Conservation (phyloP, 352 stramenopile genomes). For the Thraustotheca clavata region DNA sequence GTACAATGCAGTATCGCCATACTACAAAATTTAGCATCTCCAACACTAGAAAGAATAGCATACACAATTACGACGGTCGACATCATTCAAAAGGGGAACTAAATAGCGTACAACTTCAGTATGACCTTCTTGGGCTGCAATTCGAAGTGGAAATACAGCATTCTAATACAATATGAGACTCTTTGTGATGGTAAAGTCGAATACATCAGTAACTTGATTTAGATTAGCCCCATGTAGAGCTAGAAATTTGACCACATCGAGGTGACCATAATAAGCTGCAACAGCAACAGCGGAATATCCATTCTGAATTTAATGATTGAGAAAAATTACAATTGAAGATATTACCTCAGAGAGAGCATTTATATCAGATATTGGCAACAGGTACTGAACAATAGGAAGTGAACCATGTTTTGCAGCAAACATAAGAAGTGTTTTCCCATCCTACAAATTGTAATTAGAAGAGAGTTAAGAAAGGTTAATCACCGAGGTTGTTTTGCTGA, state of each 20-base stretch:
- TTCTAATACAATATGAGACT: neutral
- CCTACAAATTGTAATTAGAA: neutral
- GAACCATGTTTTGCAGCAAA: neutral
- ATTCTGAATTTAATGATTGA: neutral
- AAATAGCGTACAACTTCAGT: neutral
- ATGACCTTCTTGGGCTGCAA: slow-evolving; percentile 1
- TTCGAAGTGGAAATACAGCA: neutral
- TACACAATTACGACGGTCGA: slow-evolving; percentile 3
- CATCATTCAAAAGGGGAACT: neutral
- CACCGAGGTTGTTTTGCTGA: neutral
- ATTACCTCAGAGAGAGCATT: neutral
- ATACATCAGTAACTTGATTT: neutral
- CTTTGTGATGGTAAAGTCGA: neutral
- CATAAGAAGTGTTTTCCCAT: neutral
- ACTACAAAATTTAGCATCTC: neutral
- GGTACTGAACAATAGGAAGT: neutral
- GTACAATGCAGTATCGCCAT: neutral
- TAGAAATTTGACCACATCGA: neutral
- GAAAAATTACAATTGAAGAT: neutral
- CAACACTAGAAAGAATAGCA: neutral
- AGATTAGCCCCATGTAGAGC: neutral
- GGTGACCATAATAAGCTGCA: neutral
- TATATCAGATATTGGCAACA: neutral
- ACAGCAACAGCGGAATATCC: neutral
- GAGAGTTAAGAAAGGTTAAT: neutral